phyloP scores from a whole-genome alignment of 164 flowering plant genomes.

The Umbilicus rupestris region DNA sequence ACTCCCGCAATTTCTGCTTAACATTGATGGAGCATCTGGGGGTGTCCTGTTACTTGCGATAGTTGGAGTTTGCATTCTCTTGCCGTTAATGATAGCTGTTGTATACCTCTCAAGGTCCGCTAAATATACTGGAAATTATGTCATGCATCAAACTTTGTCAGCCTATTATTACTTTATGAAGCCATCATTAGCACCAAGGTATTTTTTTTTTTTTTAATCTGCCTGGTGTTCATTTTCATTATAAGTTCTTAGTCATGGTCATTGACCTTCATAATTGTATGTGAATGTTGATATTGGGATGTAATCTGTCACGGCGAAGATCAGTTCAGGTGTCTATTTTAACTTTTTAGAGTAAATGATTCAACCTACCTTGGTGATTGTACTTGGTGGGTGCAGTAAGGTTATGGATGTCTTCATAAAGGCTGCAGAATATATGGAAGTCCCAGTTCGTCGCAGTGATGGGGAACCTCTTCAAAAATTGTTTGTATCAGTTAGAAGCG shows the following conservation, averaged over 20 bases:
- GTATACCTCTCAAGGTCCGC: slow-evolving; percentile 85
- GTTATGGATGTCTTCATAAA: slow-evolving; percentile 92
- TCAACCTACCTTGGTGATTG: neutral
- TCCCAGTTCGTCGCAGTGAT: slow-evolving; percentile 88
- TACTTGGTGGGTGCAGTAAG: slow-evolving; percentile 48
- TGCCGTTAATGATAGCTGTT: slow-evolving; percentile 84
- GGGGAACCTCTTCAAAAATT: slow-evolving; percentile 85
- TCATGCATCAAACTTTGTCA: slow-evolving; percentile 83
- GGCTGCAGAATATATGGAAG: slow-evolving; percentile 92
- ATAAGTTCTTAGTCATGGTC: neutral
- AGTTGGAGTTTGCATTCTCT: slow-evolving; percentile 83
- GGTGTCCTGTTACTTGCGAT: slow-evolving; percentile 83
- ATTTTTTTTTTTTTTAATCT: slow-evolving; percentile 10
- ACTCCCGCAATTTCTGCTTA: slow-evolving; percentile 82
- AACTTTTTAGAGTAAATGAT: neutral
- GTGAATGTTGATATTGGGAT: neutral
- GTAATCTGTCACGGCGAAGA: neutral
- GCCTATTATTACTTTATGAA: slow-evolving; percentile 79
- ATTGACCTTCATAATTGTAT: neutral
- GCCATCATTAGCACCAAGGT: slow-evolving; percentile 98
- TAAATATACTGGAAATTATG: slow-evolving; percentile 85
- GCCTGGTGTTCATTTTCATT: neutral
- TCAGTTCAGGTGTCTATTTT: neutral
- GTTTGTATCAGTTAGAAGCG: slow-evolving; percentile 78
- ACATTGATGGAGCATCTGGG: slow-evolving; percentile 91